These are phyloP conservation scores for Citrus reticulata DNA, from an alignment of 345 rosid genomes.

Conservation along the genomic window DNA sequence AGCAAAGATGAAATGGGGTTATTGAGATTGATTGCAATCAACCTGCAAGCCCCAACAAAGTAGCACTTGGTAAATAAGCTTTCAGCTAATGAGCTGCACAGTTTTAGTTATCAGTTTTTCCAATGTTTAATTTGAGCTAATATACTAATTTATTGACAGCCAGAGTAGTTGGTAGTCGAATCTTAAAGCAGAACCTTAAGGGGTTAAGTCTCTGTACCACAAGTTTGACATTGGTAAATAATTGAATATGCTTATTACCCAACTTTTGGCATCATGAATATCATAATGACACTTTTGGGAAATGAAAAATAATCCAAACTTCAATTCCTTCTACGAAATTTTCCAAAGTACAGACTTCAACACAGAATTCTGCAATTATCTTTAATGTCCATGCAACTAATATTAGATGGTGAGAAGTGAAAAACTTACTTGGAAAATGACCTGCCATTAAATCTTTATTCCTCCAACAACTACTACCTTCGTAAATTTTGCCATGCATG, in stretches of 20 bases:
- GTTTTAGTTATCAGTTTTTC: neutral
- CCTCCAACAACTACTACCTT: constrained; percentile 33
- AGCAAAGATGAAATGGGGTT: neutral
- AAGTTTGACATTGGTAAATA: neutral
- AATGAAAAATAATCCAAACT: neutral
- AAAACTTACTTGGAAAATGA: constrained; percentile 19
- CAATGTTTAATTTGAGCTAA: neutral
- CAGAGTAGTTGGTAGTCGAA: too few species aligned
- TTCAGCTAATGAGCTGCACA: neutral
- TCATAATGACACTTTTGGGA: neutral
- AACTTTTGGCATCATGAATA: neutral
- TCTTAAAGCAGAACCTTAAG: neutral
- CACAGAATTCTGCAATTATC: neutral
- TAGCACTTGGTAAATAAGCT: neutral
- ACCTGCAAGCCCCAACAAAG: neutral
- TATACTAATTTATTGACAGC: neutral
- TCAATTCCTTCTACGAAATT: neutral
- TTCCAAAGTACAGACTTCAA: neutral
- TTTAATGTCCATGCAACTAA: neutral
- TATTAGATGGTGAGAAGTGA: neutral
- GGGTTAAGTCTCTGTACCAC: neutral
- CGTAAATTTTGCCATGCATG: constrained; percentile 6
- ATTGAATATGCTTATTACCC: neutral
- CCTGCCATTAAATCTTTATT: constrained; percentile 24
- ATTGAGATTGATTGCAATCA: neutral